Evolutionary conservation across 495 filamentous ascomycete species (phyloP).

Genomic region (Talaromyces proteolyticus): DNA sequence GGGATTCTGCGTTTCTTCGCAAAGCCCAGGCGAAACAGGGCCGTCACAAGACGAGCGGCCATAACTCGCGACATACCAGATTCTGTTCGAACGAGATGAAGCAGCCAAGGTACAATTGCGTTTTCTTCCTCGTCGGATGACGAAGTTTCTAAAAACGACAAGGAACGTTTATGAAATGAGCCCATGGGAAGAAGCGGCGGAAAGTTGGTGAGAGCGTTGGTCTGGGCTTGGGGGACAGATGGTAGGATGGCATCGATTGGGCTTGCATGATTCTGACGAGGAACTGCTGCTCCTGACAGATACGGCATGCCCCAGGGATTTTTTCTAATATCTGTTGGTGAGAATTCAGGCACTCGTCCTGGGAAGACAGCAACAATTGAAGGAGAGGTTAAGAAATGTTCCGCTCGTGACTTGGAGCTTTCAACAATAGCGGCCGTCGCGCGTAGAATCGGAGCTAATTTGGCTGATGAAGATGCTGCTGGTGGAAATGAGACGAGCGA

Average conservation of each 20-base stretch:
- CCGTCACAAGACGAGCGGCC: slow-evolving; percentile 73
- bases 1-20: slow-evolving; percentile 56
- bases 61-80: slow-evolving; percentile 61
- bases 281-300: slow-evolving; percentile 37
- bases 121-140: slow-evolving; percentile 65
- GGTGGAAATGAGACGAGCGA: slow-evolving; percentile 29
- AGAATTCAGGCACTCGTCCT: slow-evolving; percentile 35
- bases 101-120: slow-evolving; percentile 76
- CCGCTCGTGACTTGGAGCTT: slow-evolving; percentile 70
- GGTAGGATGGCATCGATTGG: slow-evolving; percentile 60
- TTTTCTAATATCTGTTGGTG: slow-evolving; percentile 37
- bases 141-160: slow-evolving; percentile 28
- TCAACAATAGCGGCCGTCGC: slow-evolving; percentile 75
- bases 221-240: slow-evolving; percentile 27
- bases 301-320: slow-evolving; percentile 41
- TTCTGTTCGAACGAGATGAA: slow-evolving; percentile 60
- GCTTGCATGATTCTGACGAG: slow-evolving; percentile 34
- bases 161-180: slow-evolving; percentile 32
- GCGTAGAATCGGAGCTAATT: slow-evolving; percentile 67
- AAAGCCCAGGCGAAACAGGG: slow-evolving; percentile 65
- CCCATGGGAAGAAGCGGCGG: slow-evolving; percentile 50
- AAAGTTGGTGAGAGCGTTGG: slow-evolving; percentile 38
- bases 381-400: slow-evolving; percentile 72
- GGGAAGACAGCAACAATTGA: slow-evolving; percentile 70
- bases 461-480: slow-evolving; percentile 52